Percentiles rank a stretch among this genome's conserved stretches.
Evolutionary conservation across 2,329 filamentous ascomycete species (phyloP).

Genomic region (Fonsecaea pedrosoi): DNA sequence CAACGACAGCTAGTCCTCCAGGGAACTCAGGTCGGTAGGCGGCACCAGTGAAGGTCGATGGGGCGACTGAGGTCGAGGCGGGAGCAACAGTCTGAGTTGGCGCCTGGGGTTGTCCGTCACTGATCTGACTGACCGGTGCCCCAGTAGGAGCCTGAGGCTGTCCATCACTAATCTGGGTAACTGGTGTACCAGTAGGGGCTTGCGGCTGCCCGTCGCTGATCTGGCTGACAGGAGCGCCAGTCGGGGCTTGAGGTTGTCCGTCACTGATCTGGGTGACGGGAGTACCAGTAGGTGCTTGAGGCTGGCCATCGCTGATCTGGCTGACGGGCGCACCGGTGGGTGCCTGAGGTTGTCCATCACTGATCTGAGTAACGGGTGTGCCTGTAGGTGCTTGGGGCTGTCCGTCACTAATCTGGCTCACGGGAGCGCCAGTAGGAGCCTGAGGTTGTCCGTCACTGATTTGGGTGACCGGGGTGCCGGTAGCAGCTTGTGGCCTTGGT

Average conservation of each 20-base stretch:
- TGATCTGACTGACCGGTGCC: constrained; percentile 42
- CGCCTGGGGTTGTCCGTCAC: constrained; percentile 43
- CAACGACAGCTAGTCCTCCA: constrained; percentile 34
- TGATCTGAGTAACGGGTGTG: constrained; percentile 29
- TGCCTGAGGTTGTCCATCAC: constrained; percentile 45
- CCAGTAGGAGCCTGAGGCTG: constrained; percentile 42
- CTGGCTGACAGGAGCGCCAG: constrained; percentile 22
- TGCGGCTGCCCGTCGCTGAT: constrained; percentile 46
- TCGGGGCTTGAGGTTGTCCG: constrained; percentile 47
- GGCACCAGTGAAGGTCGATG: constrained; percentile 35
- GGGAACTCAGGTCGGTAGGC: constrained; percentile 31
- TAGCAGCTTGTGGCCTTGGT: constrained; percentile 29
- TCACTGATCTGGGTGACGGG: constrained; percentile 30
- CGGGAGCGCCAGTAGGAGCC: constrained; percentile 34
- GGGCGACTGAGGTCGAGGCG: constrained; percentile 46
- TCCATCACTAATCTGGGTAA: constrained; percentile 41
- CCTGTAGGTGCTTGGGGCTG: constrained; percentile 43
- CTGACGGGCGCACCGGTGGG: constrained; percentile 48
- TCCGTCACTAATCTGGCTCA: constrained; percentile 32
- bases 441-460: constrained; percentile 47
- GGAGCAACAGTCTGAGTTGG: constrained; percentile 32
- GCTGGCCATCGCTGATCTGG: constrained; percentile 58
- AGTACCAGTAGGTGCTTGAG: constrained; percentile 46
- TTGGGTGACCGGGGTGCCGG: constrained; percentile 35
- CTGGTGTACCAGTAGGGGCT: constrained; percentile 33